Base-by-base conservation (phyloP, 1,139 yeast species). In the Kurtzmaniella natalensis region DNA sequence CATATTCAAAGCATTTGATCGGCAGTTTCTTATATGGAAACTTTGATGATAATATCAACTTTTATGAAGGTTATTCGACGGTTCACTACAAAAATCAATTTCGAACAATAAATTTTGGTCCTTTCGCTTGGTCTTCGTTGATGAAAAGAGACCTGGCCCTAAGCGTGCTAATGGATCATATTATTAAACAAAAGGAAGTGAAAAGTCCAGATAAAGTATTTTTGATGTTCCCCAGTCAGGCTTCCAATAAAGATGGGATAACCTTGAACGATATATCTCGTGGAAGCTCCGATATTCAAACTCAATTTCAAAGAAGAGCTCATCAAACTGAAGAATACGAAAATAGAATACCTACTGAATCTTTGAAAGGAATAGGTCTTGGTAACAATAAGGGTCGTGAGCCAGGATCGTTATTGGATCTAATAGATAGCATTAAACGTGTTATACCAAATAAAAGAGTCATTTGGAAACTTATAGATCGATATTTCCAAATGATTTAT, bases 131-230 rank as follows among this genome's bases (percentile, higher is more conserved):
- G 74, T 48, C 69, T 2, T 60, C 76, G 0, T 33, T 71, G 16
- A 55, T 75, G 54, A 64, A 65, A 38, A 66, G 66, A 37, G 84
- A 78, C 47, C 61, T 60, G 1, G 76, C 64, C 16, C 50, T 72
- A 24, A 51, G 56, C 13, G 31, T 55, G 14, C 45, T 64, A 11
- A 61, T 66, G 66, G 54, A 58, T 20, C 51, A 54, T 38, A 47
- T 64, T 10, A 28, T 52, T 15, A 53, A 52, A 18, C 43, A 46
- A 25, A 57, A 53, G 32, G 60, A 53, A 33, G 14, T 14, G n/a
- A 51, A 43, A 27, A 45, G 53, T 3, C 42, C 43, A n/a, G 44
- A 5, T 16, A 48, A 16, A 31, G 36, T 5, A 53, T 25, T 16
- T 7, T 21, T 26, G 10, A 27, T 3, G 19, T 14, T 10, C 14